Base-by-base conservation (phyloP, 164 flowering plant genomes). In the Hamamelis virginiana region DNA sequence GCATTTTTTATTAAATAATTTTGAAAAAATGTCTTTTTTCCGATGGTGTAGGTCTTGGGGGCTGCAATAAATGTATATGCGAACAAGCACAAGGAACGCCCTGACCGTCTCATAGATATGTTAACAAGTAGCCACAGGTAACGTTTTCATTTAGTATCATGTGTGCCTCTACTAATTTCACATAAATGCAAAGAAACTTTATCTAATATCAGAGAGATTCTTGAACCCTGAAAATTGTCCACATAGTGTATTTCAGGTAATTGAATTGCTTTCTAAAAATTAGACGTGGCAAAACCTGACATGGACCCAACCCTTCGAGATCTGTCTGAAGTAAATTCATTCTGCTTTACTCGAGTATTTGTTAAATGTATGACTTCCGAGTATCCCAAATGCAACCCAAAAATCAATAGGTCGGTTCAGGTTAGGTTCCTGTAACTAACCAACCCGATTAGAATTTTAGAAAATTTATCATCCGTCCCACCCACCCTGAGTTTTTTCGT, bases 41-140 rank as follows among this genome's bases (percentile, higher is more conserved):
- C n/a, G 44, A 53, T 71, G 45, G 5, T 82, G 50, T 76, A 94
- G 97, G 98, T 95, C 22, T 75, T 95, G 82, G 97, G 94, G 15
- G 97, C 99, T 72, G 97, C 99, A 59, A 95, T 95, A 26, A 92
- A 89, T 83, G 93, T 95, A 45, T 95, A 95, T 80, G 99, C 99
- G 38, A 95, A 91, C 75, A 90, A 71, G 71, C 99, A 95, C 78
- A 95, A 91, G 74, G 99, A 95, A 77, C 92, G 99, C 2, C 98
- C 97, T 44, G 98, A 92, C 69, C 99, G 98, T 64, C 95, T 95
- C 74, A 95, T 95, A 67, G 99, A 95, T 82, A 92, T 92, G 99
- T 76, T 95, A 77, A 85, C 78, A n/a, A 95, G 99, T 75, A 90
- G 89, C 79, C 99, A 95, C 91, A 91, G 98, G 98, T 94, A 76